These are phyloP conservation scores for Phytopythium litorale DNA, from an alignment of 352 stramenopile genomes.

Conservation along the genomic window DNA sequence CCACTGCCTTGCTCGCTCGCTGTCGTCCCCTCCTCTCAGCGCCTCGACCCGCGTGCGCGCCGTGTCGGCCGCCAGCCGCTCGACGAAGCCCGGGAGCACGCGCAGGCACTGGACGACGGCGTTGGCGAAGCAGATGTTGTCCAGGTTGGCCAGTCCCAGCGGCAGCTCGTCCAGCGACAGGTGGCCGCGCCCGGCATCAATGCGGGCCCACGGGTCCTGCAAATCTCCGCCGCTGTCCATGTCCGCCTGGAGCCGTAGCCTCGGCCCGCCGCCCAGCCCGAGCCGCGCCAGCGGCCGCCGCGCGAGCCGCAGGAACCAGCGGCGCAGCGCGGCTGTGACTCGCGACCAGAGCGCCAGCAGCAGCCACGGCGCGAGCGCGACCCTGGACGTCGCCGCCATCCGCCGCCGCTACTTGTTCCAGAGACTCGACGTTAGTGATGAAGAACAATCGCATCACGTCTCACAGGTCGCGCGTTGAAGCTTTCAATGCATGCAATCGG, in stretches of 20 bases:
- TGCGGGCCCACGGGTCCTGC: not conserved
- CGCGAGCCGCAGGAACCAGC: constrained; percentile 25
- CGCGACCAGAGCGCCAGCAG: constrained; percentile 29
- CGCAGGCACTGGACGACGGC: constrained; percentile 67
- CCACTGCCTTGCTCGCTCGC: constrained; percentile 4
- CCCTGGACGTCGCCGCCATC: not conserved
- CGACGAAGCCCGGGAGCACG: constrained; percentile 36
- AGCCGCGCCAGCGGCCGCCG: constrained; percentile 30
- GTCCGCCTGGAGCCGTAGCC: constrained; percentile 8
- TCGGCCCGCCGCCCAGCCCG: constrained; percentile 12
- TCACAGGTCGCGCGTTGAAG: not conserved
- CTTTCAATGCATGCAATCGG: not conserved
- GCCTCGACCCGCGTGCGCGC: not conserved
- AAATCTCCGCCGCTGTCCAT: not conserved
- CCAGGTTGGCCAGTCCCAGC: constrained; percentile 51
- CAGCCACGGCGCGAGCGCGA: constrained; percentile 20
- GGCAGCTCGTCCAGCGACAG: constrained; percentile 10
- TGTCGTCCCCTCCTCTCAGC: not conserved
- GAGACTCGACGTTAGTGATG: not conserved
- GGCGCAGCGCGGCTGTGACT: constrained; percentile 21
- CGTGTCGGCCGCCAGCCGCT: constrained; percentile 8
- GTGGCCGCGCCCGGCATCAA: constrained; percentile 3
- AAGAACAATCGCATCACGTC: not conserved
- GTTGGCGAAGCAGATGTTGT: constrained; percentile 79
- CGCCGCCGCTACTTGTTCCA: not conserved